Base-by-base conservation (phyloP, 2,329 filamentous ascomycete genomes). In the Penicillium oxalicum region DNA sequence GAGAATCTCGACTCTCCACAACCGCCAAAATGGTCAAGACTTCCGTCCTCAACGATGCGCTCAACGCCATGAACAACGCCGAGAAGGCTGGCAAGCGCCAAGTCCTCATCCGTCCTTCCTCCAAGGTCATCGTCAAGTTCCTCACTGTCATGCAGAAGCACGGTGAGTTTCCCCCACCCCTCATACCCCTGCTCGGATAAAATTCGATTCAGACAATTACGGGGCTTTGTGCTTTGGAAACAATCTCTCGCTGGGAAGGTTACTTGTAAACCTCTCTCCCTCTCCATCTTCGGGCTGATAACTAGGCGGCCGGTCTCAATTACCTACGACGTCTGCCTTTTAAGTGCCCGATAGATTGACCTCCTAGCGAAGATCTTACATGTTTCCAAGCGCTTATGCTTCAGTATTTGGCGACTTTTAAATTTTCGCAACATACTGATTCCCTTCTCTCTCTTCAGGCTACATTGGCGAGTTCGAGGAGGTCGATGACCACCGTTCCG, bases 91-190 rank as follows among this genome's bases (percentile, higher is more conserved):
- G 93, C 80, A 97, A 97, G 87, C 91, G 93, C 73, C 93, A 98
- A 81, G 93, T 97, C 73, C 72, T 98, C 75, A 96, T 98, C 83
- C 86, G 91, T 70, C 93, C 94, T 67, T 87, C 83, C 76, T 97
- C 93, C 77, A 98, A 98, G 88, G 93, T 98, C 82, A 98, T 98
- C 70, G 80, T 94, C 82, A 97, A 97, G 84, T 98, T 97, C 86
- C 82, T 98, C 73, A 82, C 82, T 73, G 91, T 97, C 76, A 98
- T 98, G 93, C 93, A 98, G 82, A 89, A 88, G 77, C 93, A 98
- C 81, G 93, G 93, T 97, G 93, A 61, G 90, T 87, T 44, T 27
- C 43, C 4, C 27, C 12, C 11, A n/a, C n/a, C n/a, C n/a, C n/a
- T n/a, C n/a, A n/a, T n/a, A n/a, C n/a, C n/a, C n/a, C n/a, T n/a